Base-by-base conservation (phyloP, 2,329 filamentous ascomycete genomes). In the Ceratocystis smalleyi region DNA sequence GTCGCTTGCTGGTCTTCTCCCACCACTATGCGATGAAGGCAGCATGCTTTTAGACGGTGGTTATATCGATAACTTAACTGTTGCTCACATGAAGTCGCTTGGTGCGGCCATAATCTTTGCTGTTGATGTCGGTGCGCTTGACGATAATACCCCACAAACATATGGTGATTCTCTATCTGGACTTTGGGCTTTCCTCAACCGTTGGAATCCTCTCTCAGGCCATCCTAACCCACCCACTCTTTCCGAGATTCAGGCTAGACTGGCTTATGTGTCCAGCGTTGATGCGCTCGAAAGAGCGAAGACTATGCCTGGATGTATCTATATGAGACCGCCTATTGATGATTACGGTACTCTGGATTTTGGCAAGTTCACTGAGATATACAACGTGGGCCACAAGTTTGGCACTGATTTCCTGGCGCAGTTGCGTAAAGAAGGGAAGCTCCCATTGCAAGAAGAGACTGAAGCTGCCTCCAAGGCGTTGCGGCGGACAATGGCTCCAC, bases 281-380 rank as follows among this genome's bases (percentile, higher is more conserved):
- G 94, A 97, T 73, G 94, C 94, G 30, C 79, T 99, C 30, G 94
- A 99, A 74, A 82, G 91, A 45, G 94, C 94, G 27, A 99, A 99
- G 79, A 87, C 81, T 3, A 92, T 88, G 71, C 84, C 90, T 0
- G 94, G 94, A 0, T 97, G 92, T 74, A 80, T 95, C 62, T 99
- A 99, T 74, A 95, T 99, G 89, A 83, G 94, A 0, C 95, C 95
- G 3, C 94, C 94, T 0, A 88, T 99, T 68, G 94, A 97, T 71
- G 81, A 83, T 1, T 99, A 96, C 70, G 94, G 91, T 3, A 99
- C 94, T 1, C 77, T 99, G 35, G 94, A 99, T 66, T 99, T 99
- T 77, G 89, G 85, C 67, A 96, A 95, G 74, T 99, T 99, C 74
- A 92, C 97, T 71, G 95, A 99, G 78, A 92, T 99, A 63, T 96